Evolutionary conservation across 345 rosid species (phyloP).

Genomic region (Carallia pectinifolia): DNA sequence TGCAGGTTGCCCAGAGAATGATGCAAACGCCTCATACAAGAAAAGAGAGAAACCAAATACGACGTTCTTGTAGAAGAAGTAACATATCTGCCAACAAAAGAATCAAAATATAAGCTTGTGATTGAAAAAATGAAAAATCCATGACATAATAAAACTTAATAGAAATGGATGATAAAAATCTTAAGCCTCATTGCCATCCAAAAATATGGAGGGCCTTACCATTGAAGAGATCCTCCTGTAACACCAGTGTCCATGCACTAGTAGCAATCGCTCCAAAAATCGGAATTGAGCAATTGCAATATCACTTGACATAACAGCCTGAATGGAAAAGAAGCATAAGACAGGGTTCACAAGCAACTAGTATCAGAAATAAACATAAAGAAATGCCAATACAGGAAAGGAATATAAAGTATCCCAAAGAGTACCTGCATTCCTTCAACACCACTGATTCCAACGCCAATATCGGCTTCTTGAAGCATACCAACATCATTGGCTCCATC

Average conservation of each 20-base stretch:
- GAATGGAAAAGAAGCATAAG: conserved; percentile 22
- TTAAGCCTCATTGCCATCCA: conserved; percentile 6
- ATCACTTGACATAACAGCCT: conserved; percentile 99
- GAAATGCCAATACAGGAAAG: neutral
- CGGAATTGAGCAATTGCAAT: conserved; percentile 88
- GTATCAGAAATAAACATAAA: neutral
- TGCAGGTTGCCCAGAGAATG: conserved; percentile 77
- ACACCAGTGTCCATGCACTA: conserved; percentile 99
- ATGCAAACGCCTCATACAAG: conserved; percentile 63
- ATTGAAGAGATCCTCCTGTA: conserved; percentile 81
- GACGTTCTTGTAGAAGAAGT: conserved; percentile 96
- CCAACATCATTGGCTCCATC: conserved; percentile 99
- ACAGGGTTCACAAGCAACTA: conserved; percentile 2
- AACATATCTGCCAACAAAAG: conserved; percentile 67
- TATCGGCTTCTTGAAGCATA: conserved; percentile 98
- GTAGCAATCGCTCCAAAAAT: conserved; percentile 83
- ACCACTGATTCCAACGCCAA: conserved; percentile 93
- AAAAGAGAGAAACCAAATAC: conserved; percentile 71
- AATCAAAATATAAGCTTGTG: conserved; percentile 9
- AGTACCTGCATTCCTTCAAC: conserved; percentile 99
- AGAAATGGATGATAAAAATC: neutral
- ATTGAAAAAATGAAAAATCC: neutral
- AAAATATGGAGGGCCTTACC: conserved; percentile 42
- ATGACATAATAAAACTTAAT: neutral
- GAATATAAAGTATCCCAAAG: neutral